Conservation (phyloP, 331 rosid species). For the Rosa hybrid region DNA sequence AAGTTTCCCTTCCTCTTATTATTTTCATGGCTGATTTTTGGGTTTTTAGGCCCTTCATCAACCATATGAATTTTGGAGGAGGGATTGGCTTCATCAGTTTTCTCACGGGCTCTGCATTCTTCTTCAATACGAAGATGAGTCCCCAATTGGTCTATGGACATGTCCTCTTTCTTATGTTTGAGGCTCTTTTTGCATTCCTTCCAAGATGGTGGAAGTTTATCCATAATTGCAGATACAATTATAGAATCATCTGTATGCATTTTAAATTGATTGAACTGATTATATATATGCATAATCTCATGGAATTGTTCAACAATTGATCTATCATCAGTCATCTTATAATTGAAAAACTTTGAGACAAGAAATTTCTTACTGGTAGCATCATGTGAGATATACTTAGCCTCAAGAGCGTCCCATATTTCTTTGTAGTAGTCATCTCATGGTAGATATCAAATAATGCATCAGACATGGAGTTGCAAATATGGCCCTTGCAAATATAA, state of each 20-base stretch:
- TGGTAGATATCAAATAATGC: not conserved
- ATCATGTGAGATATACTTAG: not conserved
- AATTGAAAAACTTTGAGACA: not conserved
- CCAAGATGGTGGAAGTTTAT: not conserved
- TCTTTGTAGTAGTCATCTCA: not conserved
- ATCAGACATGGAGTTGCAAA: not conserved
- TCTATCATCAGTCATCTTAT: not conserved
- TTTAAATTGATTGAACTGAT: not conserved
- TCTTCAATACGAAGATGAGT: not conserved
- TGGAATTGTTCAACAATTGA: conserved; percentile 1
- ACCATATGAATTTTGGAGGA: not conserved
- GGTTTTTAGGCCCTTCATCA: not conserved
- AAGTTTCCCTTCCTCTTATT: too few species aligned
- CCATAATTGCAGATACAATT: not conserved
- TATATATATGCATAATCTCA: not conserved
- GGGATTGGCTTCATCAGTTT: not conserved
- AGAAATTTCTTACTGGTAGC: conserved; percentile 14
- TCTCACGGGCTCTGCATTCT: not conserved
- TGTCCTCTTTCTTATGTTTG: not conserved
- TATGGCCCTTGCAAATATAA: conserved; percentile 2
- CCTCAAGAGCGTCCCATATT: conserved; percentile 1
- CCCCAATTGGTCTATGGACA: not conserved
- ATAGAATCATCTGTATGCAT: not conserved
- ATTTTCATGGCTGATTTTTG: not conserved
- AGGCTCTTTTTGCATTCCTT: not conserved